Conservation (phyloP, 106 monocot species). For the Phalaenopsis equestris region DNA sequence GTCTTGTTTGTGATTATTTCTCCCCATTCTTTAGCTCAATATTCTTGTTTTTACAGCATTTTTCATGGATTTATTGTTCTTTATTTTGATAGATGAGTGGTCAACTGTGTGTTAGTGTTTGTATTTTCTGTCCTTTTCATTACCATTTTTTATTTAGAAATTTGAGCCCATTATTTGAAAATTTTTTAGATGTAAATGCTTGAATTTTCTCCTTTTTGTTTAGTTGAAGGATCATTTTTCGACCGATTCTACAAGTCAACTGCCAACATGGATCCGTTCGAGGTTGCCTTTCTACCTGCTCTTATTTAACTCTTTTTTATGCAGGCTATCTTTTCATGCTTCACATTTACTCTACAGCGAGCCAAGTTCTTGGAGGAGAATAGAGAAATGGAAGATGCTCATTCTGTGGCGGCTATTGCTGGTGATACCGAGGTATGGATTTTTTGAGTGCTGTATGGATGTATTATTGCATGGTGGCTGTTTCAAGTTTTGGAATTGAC, state of each 20-base stretch:
- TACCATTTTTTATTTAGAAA: neutral
- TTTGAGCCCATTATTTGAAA: neutral
- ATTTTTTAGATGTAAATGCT: neutral
- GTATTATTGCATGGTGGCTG: neutral
- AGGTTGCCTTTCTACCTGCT: slow-evolving; percentile 34
- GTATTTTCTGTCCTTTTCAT: neutral
- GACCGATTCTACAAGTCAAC: slow-evolving; percentile 83
- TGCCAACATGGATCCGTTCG: slow-evolving; percentile 63
- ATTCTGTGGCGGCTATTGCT: slow-evolving; percentile 80
- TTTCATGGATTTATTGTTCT: neutral
- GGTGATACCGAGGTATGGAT: slow-evolving; percentile 71
- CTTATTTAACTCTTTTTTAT: slow-evolving; percentile 1
- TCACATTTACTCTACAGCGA: slow-evolving; percentile 34
- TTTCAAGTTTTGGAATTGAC: neutral
- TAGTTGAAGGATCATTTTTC: slow-evolving; percentile 70
- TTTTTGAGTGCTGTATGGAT: neutral
- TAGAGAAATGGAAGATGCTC: slow-evolving; percentile 91
- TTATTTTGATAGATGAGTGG: neutral
- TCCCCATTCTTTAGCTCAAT: too few relatives aligned
- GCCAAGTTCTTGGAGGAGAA: slow-evolving; percentile 81
- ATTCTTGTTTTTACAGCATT: too few relatives aligned
- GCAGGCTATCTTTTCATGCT: neutral
- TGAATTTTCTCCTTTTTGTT: neutral
- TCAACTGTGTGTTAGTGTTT: neutral
- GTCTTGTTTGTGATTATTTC: too few relatives aligned